phyloP scores from a whole-genome alignment of 164 flowering plant genomes.

The Kalanchoe fedtschenkoi region DNA sequence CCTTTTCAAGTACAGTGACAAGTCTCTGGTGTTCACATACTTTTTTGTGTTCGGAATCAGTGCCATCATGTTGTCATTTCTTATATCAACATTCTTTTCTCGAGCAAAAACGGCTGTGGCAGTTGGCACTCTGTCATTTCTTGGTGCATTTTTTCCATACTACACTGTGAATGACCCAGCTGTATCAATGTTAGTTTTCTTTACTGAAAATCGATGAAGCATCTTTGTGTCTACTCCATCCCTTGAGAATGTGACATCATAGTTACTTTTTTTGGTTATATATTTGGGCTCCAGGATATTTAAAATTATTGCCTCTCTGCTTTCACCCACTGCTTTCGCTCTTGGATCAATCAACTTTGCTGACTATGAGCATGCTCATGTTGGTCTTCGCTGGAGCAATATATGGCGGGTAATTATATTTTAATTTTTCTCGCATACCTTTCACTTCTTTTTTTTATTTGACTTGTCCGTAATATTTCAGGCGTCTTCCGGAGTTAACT shows the following conservation, averaged over 20 bases:
- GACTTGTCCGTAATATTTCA: slow-evolving; percentile 17
- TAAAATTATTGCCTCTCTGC: slow-evolving; percentile 73
- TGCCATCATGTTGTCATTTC: slow-evolving; percentile 79
- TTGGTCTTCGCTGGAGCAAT: slow-evolving; percentile 98
- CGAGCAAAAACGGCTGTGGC: slow-evolving; percentile 98
- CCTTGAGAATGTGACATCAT: background rate
- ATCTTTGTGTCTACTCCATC: background rate
- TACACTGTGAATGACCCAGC: slow-evolving; percentile 78
- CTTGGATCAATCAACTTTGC: slow-evolving; percentile 91
- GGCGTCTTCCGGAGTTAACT: slow-evolving; percentile 94
- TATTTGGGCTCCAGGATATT: slow-evolving; percentile 43
- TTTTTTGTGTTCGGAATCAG: slow-evolving; percentile 89
- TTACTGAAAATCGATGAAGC: slow-evolving; percentile 9
- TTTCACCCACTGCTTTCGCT: slow-evolving; percentile 98
- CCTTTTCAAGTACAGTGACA: slow-evolving; percentile 85
- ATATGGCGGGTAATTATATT: slow-evolving; percentile 68
- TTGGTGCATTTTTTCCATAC: slow-evolving; percentile 92
- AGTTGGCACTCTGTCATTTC: slow-evolving; percentile 93
- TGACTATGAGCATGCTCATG: slow-evolving; percentile 98
- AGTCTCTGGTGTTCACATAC: slow-evolving; percentile 78
- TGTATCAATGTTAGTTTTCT: slow-evolving; percentile 64
- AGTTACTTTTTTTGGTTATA: background rate
- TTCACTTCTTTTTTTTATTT: slow-evolving; percentile 5
- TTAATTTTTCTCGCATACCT: background rate
- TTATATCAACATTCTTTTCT: slow-evolving; percentile 85